Conservation (phyloP, 139 green algal genomes). For the Chlamydomonas sphaeroides region DNA sequence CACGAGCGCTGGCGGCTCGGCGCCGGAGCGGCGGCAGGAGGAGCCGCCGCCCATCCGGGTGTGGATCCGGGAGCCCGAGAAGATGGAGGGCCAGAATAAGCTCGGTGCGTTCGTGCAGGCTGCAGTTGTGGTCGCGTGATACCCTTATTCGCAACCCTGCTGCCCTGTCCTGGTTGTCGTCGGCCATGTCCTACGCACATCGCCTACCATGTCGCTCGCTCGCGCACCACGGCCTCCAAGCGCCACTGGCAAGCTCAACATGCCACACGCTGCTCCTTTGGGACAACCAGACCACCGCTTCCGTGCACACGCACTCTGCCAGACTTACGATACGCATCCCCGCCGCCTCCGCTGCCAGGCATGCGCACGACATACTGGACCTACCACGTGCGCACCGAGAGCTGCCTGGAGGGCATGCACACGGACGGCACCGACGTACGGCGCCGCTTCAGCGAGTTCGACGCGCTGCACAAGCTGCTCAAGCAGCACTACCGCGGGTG, state of each 20-base stretch:
- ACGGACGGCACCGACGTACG: conserved; percentile 63
- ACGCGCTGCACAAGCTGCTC: conserved; percentile 81
- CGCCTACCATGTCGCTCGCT: no score
- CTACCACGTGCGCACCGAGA: conserved; percentile 56
- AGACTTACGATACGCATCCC: no score
- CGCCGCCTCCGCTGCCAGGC: no score
- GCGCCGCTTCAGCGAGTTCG: conserved; percentile 87
- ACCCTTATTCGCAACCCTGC: no score
- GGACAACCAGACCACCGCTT: no score
- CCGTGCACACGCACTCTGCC: no score
- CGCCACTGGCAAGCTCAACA: no score
- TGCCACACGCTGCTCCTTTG: no score
- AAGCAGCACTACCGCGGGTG: conserved; percentile 73
- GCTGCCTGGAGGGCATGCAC: conserved; percentile 32
- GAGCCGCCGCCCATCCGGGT: conserved; percentile 9
- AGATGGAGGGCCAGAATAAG: conserved; percentile 22
- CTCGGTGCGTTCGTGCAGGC: background rate
- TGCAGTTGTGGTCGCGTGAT: no score
- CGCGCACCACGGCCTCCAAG: no score
- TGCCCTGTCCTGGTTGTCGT: no score
- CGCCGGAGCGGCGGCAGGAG: background rate
- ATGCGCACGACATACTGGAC: conserved; percentile 29
- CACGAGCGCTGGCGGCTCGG: conserved; percentile 15
- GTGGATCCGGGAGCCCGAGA: conserved; percentile 32
- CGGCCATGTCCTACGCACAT: no score